Conservation (phyloP, 2,329 filamentous ascomycete species). For the Xylaria sp. region DNA sequence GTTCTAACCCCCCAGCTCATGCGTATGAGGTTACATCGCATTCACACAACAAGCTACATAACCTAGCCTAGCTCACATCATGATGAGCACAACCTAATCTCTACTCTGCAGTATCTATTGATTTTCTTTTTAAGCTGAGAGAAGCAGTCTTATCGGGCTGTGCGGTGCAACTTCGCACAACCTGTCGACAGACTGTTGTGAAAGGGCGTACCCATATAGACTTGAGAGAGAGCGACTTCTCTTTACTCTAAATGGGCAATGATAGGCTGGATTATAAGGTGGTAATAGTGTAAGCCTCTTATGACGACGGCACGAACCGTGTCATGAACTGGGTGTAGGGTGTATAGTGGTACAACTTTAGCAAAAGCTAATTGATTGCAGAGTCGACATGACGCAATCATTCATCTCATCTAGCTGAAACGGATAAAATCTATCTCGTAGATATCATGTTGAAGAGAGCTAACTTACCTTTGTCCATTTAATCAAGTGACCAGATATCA, state of each 20-base stretch:
- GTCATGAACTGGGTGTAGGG: not conserved
- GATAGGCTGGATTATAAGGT: not conserved
- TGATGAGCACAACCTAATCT: not conserved
- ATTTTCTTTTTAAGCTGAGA: not conserved
- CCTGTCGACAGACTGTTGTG: not conserved
- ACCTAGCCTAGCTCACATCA: not conserved
- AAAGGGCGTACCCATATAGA: too few species aligned
- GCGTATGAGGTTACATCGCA: conserved; percentile 26
- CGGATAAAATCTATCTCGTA: not conserved
- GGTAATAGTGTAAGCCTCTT: not conserved
- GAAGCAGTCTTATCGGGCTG: not conserved
- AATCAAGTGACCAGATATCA: conserved; percentile 10
- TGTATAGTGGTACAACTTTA: not conserved
- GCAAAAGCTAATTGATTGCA: not conserved
- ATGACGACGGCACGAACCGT: not conserved
- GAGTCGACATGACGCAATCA: not conserved
- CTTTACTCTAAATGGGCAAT: not conserved
- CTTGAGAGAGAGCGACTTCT: too few species aligned
- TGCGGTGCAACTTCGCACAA: not conserved
- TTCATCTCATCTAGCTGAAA: not conserved
- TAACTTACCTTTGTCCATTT: not conserved
- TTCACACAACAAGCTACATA: conserved; percentile 1
- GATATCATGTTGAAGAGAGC: not conserved
- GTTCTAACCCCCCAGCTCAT: conserved; percentile 23
- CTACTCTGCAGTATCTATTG: too few species aligned